A percentile compares a stretch with the other conserved stretches of the same genome.
Evolutionary conservation across 2,329 filamentous ascomycete species (phyloP).

Genomic region (Tolypocladium nubicola): DNA sequence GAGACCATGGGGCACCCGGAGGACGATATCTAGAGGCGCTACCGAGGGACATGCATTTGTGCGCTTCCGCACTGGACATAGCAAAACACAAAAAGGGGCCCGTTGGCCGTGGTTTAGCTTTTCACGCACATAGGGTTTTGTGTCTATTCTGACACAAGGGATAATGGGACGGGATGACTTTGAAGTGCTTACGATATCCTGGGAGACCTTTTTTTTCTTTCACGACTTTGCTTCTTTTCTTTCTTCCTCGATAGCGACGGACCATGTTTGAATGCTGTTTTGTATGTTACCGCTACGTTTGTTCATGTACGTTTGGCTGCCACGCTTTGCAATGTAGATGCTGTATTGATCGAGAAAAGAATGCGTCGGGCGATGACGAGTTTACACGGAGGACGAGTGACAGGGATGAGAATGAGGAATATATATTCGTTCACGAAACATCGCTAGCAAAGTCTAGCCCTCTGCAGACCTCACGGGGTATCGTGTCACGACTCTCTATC

Average conservation of each 20-base stretch:
- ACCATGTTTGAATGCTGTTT: not conserved
- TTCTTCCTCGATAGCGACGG: not conserved
- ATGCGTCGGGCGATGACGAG: not conserved
- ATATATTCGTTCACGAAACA: not conserved
- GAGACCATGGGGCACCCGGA: conserved; percentile 21
- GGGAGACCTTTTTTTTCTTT: not conserved
- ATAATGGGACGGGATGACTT: not conserved
- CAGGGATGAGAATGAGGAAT: not conserved
- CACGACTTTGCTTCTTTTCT: not conserved
- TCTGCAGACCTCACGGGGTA: not conserved
- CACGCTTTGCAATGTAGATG: not conserved
- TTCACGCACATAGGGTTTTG: not conserved
- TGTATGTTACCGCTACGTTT: not conserved
- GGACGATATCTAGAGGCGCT: conserved; percentile 16
- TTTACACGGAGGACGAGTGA: not conserved
- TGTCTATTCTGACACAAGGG: not conserved
- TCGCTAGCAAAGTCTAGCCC: not conserved
- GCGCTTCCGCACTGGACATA: not conserved
- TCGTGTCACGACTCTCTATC: not conserved
- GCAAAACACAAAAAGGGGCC: too few relatives aligned
- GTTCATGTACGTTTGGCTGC: not conserved
- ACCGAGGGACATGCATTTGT: not conserved
- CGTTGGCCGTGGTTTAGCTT: not conserved
- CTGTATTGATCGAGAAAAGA: not conserved
- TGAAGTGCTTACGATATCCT: not conserved